These are phyloP conservation scores for Sporothrix variecibatus DNA, from an alignment of 2,329 filamentous ascomycete genomes.

Conservation along the genomic window DNA sequence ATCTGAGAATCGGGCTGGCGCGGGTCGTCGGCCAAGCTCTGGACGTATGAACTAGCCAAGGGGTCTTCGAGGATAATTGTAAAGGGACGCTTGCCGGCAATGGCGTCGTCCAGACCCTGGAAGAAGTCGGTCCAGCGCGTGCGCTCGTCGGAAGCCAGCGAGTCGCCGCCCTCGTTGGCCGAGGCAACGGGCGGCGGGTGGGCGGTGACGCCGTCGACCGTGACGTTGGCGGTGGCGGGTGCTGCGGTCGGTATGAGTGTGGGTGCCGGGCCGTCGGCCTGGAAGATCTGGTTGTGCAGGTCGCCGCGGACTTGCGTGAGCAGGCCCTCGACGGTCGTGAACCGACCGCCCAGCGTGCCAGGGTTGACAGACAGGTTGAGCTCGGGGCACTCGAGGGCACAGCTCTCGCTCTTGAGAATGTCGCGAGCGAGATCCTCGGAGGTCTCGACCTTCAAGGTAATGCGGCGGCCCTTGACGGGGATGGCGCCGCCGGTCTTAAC, in stretches of 20 bases:
- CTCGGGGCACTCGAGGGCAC: constrained; percentile 82
- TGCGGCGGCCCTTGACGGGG: constrained; percentile 80
- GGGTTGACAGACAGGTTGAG: constrained; percentile 85
- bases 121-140: constrained; percentile 83
- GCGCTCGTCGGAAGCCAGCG: constrained; percentile 64
- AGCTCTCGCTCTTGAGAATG: constrained; percentile 95
- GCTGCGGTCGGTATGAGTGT: not conserved
- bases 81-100: constrained; percentile 77
- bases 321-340: constrained; percentile 94
- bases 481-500: constrained; percentile 96
- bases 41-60: constrained; percentile 88
- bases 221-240: not conserved
- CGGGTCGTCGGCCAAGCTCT: constrained; percentile 79
- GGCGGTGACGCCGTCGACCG: not conserved
- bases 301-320: constrained; percentile 91
- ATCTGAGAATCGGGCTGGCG: constrained; percentile 74
- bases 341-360: constrained; percentile 90
- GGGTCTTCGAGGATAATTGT: constrained; percentile 84
- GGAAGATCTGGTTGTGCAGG: constrained; percentile 83
- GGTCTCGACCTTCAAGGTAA: constrained; percentile 71
- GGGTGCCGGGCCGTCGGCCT: constrained; percentile 40
- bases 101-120: constrained; percentile 70
- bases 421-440: constrained; percentile 80
- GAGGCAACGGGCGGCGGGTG: constrained; percentile 43
- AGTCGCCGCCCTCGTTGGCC: constrained; percentile 82